Percentiles rank a stretch among this genome's conserved stretches.
Evolutionary conservation across 768 basidiomycete species (phyloP).

Genomic region (Boletellus emodensis): DNA sequence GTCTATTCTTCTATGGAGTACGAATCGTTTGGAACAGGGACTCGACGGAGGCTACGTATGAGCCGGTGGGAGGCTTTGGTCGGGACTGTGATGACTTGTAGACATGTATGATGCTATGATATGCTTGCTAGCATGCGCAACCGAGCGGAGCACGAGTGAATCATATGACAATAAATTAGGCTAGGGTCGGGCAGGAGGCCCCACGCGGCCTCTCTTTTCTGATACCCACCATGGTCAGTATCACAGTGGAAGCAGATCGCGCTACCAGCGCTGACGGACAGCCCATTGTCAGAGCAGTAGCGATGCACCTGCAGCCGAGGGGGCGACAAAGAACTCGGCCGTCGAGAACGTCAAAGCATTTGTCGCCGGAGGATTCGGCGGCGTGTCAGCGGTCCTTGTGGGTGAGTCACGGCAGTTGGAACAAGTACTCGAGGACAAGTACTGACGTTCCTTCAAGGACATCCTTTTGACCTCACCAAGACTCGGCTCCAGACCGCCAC

Average conservation of each 20-base stretch:
- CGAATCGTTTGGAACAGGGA: constrained; percentile 68
- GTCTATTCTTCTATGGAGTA: constrained; percentile 70
- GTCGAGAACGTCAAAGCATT: constrained; percentile 70
- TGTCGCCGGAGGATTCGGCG: constrained; percentile 91
- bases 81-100: constrained; percentile 44
- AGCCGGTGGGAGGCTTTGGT: constrained; percentile 81
- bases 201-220: constrained; percentile 1
- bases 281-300: constrained; percentile 16
- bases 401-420: constrained; percentile 46
- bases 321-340: constrained; percentile 25
- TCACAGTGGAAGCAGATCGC: background rate
- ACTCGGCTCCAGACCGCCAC: constrained; percentile 92
- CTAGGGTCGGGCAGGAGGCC: background rate
- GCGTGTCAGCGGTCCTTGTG: constrained; percentile 81
- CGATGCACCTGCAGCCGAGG: constrained; percentile 20
- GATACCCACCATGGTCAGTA: constrained; percentile 26
- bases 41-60: constrained; percentile 82
- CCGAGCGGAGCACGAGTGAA: constrained; percentile 13
- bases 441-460: constrained; percentile 49
- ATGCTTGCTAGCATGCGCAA: constrained; percentile 9
- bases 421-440: background rate
- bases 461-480: constrained; percentile 97
- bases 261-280: constrained; percentile 6
- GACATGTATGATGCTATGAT: constrained; percentile 15
- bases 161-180: constrained; percentile 25